Percentiles rank a stretch among this genome's conserved stretches.
phyloP scores from a whole-genome alignment of 106 monocot genomes.

The Ottelia alismoides region DNA sequence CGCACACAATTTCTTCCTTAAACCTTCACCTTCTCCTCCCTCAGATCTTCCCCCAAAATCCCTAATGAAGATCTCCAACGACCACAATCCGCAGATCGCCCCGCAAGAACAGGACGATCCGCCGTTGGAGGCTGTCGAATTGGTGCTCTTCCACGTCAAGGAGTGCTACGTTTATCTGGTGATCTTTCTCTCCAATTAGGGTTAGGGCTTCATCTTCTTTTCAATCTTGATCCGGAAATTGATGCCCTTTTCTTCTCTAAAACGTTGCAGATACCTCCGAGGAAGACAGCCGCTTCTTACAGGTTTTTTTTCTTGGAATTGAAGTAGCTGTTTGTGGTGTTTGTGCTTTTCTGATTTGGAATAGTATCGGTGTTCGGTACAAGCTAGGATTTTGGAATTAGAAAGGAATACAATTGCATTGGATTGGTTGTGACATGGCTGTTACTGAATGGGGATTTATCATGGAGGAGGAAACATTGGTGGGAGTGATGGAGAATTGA shows the following conservation, averaged over 20 bases:
- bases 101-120: constrained; percentile 9
- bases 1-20: no score
- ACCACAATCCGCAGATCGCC: no score
- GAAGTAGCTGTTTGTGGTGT: not conserved
- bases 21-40: no score
- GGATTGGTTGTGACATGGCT: no score
- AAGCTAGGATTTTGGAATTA: no score
- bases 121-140: constrained; percentile 38
- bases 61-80: no score
- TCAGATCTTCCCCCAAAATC: no score
- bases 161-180: constrained; percentile 99
- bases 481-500: no score
- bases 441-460: no score
- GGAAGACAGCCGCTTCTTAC: constrained; percentile 87
- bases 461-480: no score
- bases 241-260: not conserved
- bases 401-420: no score
- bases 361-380: not conserved
- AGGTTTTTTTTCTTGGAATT: constrained; percentile 25
- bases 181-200: not conserved
- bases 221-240: not conserved
- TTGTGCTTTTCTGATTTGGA: not conserved
- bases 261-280: constrained; percentile 72
- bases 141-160: constrained; percentile 73
- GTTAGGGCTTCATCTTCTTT: not conserved